A percentile compares a stretch with the other conserved stretches of the same genome.
Evolutionary conservation across 1,284 basidiomycete genomes (phyloP).

Genomic region (Xerocomus amazonicus): DNA sequence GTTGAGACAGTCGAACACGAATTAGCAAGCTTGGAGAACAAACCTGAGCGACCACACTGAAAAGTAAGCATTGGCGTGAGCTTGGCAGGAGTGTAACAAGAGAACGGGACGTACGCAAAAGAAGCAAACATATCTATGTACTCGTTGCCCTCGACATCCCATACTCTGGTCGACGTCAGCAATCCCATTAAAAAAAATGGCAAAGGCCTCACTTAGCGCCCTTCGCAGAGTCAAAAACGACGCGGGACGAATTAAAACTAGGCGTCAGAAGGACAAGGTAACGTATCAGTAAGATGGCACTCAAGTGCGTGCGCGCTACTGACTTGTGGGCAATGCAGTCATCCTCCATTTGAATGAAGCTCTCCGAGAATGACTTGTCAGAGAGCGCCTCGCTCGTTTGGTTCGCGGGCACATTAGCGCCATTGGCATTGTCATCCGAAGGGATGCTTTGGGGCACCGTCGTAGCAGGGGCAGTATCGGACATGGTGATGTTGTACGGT

Average conservation of each 20-base stretch:
- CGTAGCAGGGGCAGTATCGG: too few species aligned
- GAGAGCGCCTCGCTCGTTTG: not conserved
- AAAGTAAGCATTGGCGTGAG: slow-evolving; percentile 1
- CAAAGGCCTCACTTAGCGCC: slow-evolving; percentile 71
- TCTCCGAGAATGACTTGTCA: slow-evolving; percentile 47
- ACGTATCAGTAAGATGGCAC: slow-evolving; percentile 15
- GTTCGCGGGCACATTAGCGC: slow-evolving; percentile 10
- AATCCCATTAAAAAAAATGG: not conserved
- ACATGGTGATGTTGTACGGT: too few species aligned
- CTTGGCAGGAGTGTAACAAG: not conserved
- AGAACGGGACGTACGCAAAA: slow-evolving; percentile 63
- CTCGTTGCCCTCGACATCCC: slow-evolving; percentile 93
- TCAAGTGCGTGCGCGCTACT: slow-evolving; percentile 38
- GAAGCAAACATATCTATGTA: slow-evolving; percentile 97
- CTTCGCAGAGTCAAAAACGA: slow-evolving; percentile 88
- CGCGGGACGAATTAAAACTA: slow-evolving; percentile 94
- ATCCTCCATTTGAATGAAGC: slow-evolving; percentile 81
- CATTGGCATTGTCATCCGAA: too few species aligned
- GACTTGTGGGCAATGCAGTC: slow-evolving; percentile 87
- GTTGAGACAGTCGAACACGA: not conserved
- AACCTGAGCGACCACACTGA: slow-evolving; percentile 84
- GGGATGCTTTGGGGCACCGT: too few species aligned
- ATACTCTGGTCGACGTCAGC: slow-evolving; percentile 59
- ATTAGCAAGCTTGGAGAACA: slow-evolving; percentile 10
- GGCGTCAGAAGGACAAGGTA: slow-evolving; percentile 6